These are phyloP conservation scores for Omphalea diandra DNA, from an alignment of 441 rosid genomes.

Conservation along the genomic window DNA sequence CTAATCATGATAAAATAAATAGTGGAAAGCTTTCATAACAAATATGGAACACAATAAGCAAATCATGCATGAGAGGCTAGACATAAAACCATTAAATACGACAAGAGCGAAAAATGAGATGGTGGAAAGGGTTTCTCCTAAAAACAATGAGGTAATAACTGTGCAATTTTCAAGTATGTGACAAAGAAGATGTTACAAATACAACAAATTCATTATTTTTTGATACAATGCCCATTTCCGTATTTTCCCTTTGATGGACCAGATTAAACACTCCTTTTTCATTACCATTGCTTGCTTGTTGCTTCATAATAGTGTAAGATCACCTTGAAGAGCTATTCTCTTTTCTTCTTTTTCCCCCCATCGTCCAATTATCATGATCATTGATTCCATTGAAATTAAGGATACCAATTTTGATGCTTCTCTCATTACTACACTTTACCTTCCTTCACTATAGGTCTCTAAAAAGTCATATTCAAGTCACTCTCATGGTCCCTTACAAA, in stretches of 20 bases:
- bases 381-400: not conserved
- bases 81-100: not conserved
- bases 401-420: not conserved
- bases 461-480: not conserved
- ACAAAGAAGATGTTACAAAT: not conserved
- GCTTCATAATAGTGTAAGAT: not conserved
- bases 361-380: not conserved
- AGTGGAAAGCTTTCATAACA: not conserved
- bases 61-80: not conserved
- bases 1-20: not conserved
- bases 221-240: not conserved
- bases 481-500: not conserved
- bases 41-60: not conserved
- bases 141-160: not conserved
- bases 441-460: not conserved
- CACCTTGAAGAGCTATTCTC: not conserved
- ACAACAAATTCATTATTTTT: not conserved
- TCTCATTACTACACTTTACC: not conserved
- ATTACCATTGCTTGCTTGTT: not conserved
- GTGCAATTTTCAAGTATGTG: not conserved
- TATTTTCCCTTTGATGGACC: not conserved
- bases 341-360: not conserved
- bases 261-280: not conserved
- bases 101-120: not conserved
- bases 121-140: not conserved